These are phyloP conservation scores for Gastrolobium bilobum DNA, from an alignment of 306 rosid genomes.

Conservation along the genomic window DNA sequence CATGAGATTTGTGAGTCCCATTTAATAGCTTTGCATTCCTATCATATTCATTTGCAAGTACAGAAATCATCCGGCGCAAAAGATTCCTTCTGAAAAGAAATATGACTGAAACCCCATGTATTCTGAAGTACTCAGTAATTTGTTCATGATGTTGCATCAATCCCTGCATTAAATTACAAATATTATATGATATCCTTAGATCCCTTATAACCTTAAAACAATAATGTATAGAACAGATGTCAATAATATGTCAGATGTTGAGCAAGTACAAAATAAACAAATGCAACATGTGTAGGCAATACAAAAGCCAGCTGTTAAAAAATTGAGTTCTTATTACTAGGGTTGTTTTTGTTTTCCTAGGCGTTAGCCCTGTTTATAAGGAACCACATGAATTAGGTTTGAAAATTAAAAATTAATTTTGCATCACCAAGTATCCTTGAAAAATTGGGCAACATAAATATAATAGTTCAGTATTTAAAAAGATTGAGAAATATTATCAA, in stretches of 20 bases:
- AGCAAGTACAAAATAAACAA: constrained; percentile 24
- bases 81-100: constrained; percentile 98
- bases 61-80: constrained; percentile 91
- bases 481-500: constrained; percentile 2
- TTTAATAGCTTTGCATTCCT: constrained; percentile 75
- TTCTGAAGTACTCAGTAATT: constrained; percentile 78
- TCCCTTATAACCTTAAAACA: constrained; percentile 10
- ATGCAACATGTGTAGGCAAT: constrained; percentile 2
- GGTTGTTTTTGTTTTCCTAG: constrained; percentile 5
- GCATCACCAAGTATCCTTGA: constrained; percentile 18
- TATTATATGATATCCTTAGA: constrained; percentile 6
- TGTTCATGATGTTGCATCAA: constrained; percentile 86
- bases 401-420: constrained; percentile 17
- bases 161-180: constrained; percentile 69
- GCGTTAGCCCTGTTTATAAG: not conserved
- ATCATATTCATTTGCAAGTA: constrained; percentile 88
- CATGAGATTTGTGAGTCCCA: constrained; percentile 98
- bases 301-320: constrained; percentile 22
- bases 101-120: constrained; percentile 80
- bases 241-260: constrained; percentile 1
- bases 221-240: constrained; percentile 32
- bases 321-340: not conserved
- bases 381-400: constrained; percentile 12
- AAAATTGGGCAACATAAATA: constrained; percentile 3
- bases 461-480: not conserved